Evolutionary conservation across 129 eudicot genomes (phyloP).

Genomic region (Escallonia herrerae): DNA sequence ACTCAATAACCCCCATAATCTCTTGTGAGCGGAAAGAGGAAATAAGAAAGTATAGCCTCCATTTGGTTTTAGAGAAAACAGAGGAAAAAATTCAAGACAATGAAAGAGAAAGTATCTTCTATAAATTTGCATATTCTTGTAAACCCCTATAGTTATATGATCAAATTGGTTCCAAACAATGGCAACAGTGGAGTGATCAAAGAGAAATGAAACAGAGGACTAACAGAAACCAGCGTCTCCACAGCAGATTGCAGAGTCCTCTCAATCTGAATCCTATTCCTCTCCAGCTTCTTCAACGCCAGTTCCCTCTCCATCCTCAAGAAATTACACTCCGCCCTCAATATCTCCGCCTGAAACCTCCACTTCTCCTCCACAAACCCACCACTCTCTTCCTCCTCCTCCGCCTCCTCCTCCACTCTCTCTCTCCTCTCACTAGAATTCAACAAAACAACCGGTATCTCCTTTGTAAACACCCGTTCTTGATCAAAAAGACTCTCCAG

Average conservation of each 20-base stretch:
- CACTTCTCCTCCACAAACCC: slow-evolving; percentile 59
- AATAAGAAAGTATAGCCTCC: background rate
- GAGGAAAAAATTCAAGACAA: background rate
- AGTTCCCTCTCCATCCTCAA: slow-evolving; percentile 82
- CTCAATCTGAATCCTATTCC: slow-evolving; percentile 48
- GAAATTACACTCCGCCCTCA: slow-evolving; percentile 80
- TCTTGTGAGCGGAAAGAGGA: too few species aligned
- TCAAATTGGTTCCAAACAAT: background rate
- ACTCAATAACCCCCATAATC: too few species aligned
- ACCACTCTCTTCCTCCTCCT: slow-evolving; percentile 20
- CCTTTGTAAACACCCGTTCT: slow-evolving; percentile 41
- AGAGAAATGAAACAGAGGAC: slow-evolving; percentile 7
- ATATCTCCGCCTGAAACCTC: slow-evolving; percentile 88
- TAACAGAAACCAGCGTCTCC: slow-evolving; percentile 64
- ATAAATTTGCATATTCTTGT: too few species aligned
- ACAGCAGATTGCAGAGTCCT: slow-evolving; percentile 63
- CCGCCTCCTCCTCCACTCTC: slow-evolving; percentile 44
- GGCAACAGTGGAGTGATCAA: background rate
- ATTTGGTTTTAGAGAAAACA: background rate
- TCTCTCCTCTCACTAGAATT: slow-evolving; percentile 21
- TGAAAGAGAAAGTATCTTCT: background rate
- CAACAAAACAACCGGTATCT: slow-evolving; percentile 30
- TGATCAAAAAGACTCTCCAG: slow-evolving; percentile 54
- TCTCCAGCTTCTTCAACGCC: slow-evolving; percentile 69
- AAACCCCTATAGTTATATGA: background rate